Evolutionary conservation across 2,329 filamentous ascomycete genomes (phyloP).

Genomic region (Trichophyton rubrum): DNA sequence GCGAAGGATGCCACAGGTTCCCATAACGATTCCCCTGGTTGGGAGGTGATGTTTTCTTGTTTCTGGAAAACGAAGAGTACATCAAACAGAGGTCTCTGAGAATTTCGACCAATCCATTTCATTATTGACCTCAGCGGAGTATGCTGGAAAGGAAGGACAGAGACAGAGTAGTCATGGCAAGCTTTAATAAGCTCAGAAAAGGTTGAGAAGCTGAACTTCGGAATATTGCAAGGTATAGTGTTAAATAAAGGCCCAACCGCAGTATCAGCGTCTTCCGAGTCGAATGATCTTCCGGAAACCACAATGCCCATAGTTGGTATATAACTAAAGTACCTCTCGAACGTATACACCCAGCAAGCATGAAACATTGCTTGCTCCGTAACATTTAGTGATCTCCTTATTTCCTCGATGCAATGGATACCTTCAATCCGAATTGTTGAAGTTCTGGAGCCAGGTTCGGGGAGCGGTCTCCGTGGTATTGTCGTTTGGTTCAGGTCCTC

Average conservation of each 20-base stretch:
- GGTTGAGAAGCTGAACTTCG: conserved; percentile 33
- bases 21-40: conserved; percentile 40
- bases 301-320: conserved; percentile 57
- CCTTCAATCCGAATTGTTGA: conserved; percentile 19
- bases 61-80: conserved; percentile 71
- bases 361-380: conserved; percentile 71
- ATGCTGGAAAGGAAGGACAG: conserved; percentile 60
- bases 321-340: conserved; percentile 41
- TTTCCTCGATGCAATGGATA: conserved; percentile 36
- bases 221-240: conserved; percentile 60
- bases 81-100: conserved; percentile 55
- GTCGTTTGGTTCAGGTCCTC: conserved; percentile 19
- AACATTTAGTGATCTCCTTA: conserved; percentile 51
- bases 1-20: conserved; percentile 36
- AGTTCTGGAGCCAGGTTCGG: conserved; percentile 13
- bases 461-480: conserved; percentile 18
- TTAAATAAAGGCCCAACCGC: conserved; percentile 82
- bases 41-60: conserved; percentile 21
- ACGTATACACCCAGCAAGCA: conserved; percentile 55
- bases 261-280: conserved; percentile 49
- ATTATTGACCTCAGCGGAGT: conserved; percentile 66
- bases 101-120: conserved; percentile 56
- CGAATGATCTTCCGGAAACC: conserved; percentile 63
- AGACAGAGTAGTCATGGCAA: conserved; percentile 60
- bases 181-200: conserved; percentile 49